Evolutionary conservation across 257 asterid genomes (phyloP).

Genomic region (Eucommia ulmoides): DNA sequence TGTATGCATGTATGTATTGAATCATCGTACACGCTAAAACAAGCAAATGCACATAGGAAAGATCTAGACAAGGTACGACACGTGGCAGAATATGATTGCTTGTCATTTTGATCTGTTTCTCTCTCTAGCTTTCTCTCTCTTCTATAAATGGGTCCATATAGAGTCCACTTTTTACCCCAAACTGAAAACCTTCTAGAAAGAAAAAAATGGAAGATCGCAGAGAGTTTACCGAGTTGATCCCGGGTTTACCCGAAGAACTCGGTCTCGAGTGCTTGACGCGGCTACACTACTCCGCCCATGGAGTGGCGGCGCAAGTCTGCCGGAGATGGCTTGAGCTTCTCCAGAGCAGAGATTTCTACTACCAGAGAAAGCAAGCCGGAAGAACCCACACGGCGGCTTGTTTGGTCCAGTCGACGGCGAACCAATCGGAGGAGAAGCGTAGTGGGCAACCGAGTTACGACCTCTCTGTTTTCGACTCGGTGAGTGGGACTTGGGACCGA

Average conservation of each 20-base stretch:
- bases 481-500: constrained; percentile 5
- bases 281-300: background rate
- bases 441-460: background rate
- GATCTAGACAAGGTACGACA: too few relatives aligned
- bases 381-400: background rate
- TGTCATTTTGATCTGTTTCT: too few relatives aligned
- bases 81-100: too few relatives aligned
- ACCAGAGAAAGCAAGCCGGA: background rate
- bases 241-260: background rate
- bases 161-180: too few relatives aligned
- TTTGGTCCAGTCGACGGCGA: background rate
- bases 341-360: constrained; percentile 2
- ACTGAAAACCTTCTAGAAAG: too few relatives aligned
- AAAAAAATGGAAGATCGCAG: too few relatives aligned
- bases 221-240: background rate
- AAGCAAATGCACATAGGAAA: too few relatives aligned
- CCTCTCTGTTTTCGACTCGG: constrained; percentile 1
- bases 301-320: background rate
- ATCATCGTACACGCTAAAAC: too few relatives aligned
- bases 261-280: background rate
- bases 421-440: background rate
- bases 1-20: too few relatives aligned
- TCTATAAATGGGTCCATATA: too few relatives aligned
- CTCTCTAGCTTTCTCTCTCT: too few relatives aligned
- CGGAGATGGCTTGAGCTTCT: background rate